These are phyloP conservation scores for Fusarium robinianum DNA, from an alignment of 2,329 filamentous ascomycete species.

Conservation along the genomic window DNA sequence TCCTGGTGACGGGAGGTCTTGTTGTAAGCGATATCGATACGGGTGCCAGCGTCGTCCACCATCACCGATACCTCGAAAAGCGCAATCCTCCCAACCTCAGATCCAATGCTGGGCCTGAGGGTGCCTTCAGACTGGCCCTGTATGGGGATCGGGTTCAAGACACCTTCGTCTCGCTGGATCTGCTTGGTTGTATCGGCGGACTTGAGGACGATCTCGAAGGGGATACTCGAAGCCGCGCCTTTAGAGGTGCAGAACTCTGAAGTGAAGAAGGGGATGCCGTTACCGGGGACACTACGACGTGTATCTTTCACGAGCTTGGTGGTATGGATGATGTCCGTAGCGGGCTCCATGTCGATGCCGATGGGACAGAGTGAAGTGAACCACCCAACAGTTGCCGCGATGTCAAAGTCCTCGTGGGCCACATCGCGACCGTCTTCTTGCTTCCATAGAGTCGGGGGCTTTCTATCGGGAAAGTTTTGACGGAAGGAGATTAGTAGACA, in stretches of 20 bases:
- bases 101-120: constrained; percentile 50
- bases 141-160: constrained; percentile 53
- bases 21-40: constrained; percentile 53
- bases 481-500: constrained; percentile 60
- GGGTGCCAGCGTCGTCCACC: constrained; percentile 49
- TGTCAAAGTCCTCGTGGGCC: constrained; percentile 52
- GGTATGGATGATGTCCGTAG: constrained; percentile 55
- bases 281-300: constrained; percentile 49
- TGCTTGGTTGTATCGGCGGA: constrained; percentile 56
- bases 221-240: constrained; percentile 46
- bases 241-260: constrained; percentile 47
- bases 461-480: constrained; percentile 58
- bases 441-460: constrained; percentile 57
- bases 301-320: constrained; percentile 59
- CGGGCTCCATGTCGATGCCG: constrained; percentile 47
- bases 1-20: constrained; percentile 47
- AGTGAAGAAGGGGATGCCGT: constrained; percentile 56
- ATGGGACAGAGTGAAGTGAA: constrained; percentile 62
- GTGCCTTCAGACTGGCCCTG: constrained; percentile 47
- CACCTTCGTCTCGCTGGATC: constrained; percentile 51
- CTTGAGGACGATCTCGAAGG: constrained; percentile 63
- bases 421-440: constrained; percentile 55
- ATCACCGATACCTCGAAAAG: constrained; percentile 57
- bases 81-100: constrained; percentile 52
- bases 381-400: constrained; percentile 63